Conservation (phyloP, 495 filamentous ascomycete species). For the Filosporella fistucella region DNA sequence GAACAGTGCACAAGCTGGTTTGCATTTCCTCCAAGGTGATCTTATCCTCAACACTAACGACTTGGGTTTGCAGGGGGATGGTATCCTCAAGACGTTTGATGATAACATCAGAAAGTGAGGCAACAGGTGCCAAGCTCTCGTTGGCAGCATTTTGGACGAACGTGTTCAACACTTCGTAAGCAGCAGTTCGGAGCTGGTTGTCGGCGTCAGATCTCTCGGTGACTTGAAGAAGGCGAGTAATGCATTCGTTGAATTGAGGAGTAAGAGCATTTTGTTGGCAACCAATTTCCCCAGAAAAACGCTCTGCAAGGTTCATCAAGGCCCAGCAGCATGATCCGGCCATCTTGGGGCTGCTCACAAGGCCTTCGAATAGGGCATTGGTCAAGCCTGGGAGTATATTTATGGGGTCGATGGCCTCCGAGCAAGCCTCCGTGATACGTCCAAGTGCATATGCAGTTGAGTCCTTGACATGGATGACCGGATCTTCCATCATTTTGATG, state of each 20-base stretch:
- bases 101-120: slow-evolving; percentile 74
- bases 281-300: slow-evolving; percentile 79
- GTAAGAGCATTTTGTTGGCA: slow-evolving; percentile 78
- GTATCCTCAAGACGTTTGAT: slow-evolving; percentile 88
- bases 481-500: slow-evolving; percentile 94
- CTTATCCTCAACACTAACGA: slow-evolving; percentile 93
- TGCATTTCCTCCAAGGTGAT: slow-evolving; percentile 96
- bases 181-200: slow-evolving; percentile 89
- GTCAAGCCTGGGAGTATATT: slow-evolving; percentile 80
- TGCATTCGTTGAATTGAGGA: slow-evolving; percentile 88
- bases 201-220: slow-evolving; percentile 84
- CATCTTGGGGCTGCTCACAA: slow-evolving; percentile 93
- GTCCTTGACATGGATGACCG: slow-evolving; percentile 83
- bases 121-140: slow-evolving; percentile 77
- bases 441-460: slow-evolving; percentile 97
- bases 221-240: slow-evolving; percentile 75
- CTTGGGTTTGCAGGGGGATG: slow-evolving; percentile 84
- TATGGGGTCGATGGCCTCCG: slow-evolving; percentile 79
- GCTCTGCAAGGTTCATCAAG: slow-evolving; percentile 95
- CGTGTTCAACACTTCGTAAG: slow-evolving; percentile 94
- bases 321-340: slow-evolving; percentile 98
- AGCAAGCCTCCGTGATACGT: slow-evolving; percentile 87
- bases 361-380: slow-evolving; percentile 80
- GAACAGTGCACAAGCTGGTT: slow-evolving; percentile 85
- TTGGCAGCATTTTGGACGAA: slow-evolving; percentile 88